A percentile compares a stretch with the other conserved stretches of the same genome.
phyloP scores from a whole-genome alignment of 192 early-diverging fungal genomes.

The Podila clonocystis region DNA sequence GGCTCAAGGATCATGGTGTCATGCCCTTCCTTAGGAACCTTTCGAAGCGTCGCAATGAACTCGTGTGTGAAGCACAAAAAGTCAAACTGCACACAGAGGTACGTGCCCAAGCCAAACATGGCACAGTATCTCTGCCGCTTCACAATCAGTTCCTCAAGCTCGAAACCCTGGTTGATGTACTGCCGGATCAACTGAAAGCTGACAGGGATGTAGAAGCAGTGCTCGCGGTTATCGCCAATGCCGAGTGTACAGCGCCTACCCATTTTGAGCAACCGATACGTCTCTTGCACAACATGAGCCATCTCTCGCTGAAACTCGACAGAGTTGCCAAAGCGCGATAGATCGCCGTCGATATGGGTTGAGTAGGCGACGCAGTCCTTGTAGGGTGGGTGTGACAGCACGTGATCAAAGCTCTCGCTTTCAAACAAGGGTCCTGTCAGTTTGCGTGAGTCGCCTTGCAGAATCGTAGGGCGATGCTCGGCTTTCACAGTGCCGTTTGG shows the following conservation, averaged over 20 bases:
- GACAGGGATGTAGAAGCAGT: slow-evolving; percentile 90
- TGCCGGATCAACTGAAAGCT: slow-evolving; percentile 84
- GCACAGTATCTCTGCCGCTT: slow-evolving; percentile 91
- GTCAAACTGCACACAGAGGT: slow-evolving; percentile 88
- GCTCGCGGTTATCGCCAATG: slow-evolving; percentile 92
- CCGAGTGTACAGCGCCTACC: slow-evolving; percentile 82
- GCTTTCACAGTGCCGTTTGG: slow-evolving; percentile 70
- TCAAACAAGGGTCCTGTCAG: slow-evolving; percentile 74
- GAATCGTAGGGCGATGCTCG: slow-evolving; percentile 82
- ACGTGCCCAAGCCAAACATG: slow-evolving; percentile 88
- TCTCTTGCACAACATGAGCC: slow-evolving; percentile 74
- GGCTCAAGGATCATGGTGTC: slow-evolving; percentile 62
- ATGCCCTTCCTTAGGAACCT: slow-evolving; percentile 63
- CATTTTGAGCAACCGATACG: slow-evolving; percentile 78
- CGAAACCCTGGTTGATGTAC: slow-evolving; percentile 87
- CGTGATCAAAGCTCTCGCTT: slow-evolving; percentile 82
- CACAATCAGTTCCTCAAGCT: slow-evolving; percentile 88
- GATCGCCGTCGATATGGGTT: slow-evolving; percentile 87
- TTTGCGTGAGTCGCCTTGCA: slow-evolving; percentile 83
- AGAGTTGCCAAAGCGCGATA: slow-evolving; percentile 81
- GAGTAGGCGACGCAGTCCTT: slow-evolving; percentile 93
- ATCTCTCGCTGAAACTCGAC: slow-evolving; percentile 83
- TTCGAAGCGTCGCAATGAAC: slow-evolving; percentile 85
- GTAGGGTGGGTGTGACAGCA: slow-evolving; percentile 94
- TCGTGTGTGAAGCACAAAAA: slow-evolving; percentile 96